Conservation (phyloP, 176 grass and related monocot genomes). For the Oryza coarctata region DNA sequence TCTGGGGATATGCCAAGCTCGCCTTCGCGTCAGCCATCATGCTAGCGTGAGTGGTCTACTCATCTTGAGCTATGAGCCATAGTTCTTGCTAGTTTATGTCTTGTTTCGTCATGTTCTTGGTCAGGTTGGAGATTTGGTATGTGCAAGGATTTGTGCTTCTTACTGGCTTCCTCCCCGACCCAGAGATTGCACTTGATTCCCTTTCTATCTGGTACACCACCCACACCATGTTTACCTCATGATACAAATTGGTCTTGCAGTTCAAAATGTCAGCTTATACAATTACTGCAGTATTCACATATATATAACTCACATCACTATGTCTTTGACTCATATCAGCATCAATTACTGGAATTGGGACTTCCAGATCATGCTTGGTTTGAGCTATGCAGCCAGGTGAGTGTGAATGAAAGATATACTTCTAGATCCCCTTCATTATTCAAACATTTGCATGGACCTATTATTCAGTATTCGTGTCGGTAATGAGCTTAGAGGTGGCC, state of each 20-base stretch:
- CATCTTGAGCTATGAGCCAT: background rate
- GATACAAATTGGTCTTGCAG: background rate
- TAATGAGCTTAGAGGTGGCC: conserved; percentile 74
- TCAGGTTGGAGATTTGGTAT: conserved; percentile 89
- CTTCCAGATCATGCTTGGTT: conserved; percentile 81
- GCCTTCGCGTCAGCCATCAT: conserved; percentile 65
- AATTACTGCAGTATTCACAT: background rate
- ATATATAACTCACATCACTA: background rate
- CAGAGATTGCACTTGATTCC: conserved; percentile 71
- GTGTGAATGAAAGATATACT: background rate
- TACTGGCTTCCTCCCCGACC: conserved; percentile 69
- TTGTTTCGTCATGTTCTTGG: conserved; percentile 11
- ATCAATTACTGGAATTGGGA: conserved; percentile 94
- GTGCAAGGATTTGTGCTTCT: conserved; percentile 82
- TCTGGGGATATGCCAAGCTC: conserved; percentile 66
- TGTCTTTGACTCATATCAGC: conserved; percentile 37
- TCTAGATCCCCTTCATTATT: background rate
- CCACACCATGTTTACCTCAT: background rate
- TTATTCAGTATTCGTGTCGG: conserved; percentile 58
- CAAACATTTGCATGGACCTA: background rate
- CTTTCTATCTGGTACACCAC: conserved; percentile 65
- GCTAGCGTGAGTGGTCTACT: conserved; percentile 56
- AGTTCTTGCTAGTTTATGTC: background rate
- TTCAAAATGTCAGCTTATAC: background rate
- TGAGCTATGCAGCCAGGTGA: conserved; percentile 74